Conservation (phyloP, 192 early-diverging fungal genomes). For the Mortierella antarctica region DNA sequence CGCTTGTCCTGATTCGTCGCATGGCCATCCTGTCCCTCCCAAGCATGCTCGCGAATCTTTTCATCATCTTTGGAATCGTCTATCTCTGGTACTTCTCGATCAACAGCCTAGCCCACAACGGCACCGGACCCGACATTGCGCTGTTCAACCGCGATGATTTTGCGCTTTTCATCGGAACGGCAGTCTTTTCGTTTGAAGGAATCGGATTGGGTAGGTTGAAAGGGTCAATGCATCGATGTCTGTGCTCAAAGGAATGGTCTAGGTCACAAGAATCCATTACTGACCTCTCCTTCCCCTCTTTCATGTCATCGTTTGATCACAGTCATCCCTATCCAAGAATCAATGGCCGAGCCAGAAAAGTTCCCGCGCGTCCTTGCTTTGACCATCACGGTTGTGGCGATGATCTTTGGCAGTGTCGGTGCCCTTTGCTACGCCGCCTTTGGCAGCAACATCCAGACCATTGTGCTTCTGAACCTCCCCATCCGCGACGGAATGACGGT, state of each 20-base stretch:
- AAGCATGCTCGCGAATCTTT: conserved; percentile 78
- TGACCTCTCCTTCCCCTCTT: neutral
- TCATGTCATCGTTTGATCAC: neutral
- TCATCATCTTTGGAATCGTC: conserved; percentile 78
- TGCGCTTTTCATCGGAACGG: conserved; percentile 78
- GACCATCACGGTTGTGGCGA: conserved; percentile 57
- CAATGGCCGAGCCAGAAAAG: conserved; percentile 67
- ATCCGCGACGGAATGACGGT: conserved; percentile 61
- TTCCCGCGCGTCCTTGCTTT: conserved; percentile 61
- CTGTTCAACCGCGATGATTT: conserved; percentile 71
- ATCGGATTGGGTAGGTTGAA: conserved; percentile 42
- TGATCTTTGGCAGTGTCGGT: conserved; percentile 58
- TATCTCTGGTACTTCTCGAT: conserved; percentile 71
- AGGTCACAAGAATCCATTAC: neutral
- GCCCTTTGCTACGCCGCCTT: conserved; percentile 72
- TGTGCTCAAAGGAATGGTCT: neutral
- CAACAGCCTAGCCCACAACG: conserved; percentile 54
- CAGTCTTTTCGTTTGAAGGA: conserved; percentile 64
- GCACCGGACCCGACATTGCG: conserved; percentile 56
- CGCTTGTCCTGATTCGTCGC: conserved; percentile 73
- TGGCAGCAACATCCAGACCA: conserved; percentile 75
- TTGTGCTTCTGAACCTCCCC: conserved; percentile 79
- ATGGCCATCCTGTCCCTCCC: conserved; percentile 66
- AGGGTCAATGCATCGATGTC: neutral
- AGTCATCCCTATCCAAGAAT: conserved; percentile 66